Conservation (phyloP, 768 basidiomycete species). For the Xanthoconium stramineum region DNA sequence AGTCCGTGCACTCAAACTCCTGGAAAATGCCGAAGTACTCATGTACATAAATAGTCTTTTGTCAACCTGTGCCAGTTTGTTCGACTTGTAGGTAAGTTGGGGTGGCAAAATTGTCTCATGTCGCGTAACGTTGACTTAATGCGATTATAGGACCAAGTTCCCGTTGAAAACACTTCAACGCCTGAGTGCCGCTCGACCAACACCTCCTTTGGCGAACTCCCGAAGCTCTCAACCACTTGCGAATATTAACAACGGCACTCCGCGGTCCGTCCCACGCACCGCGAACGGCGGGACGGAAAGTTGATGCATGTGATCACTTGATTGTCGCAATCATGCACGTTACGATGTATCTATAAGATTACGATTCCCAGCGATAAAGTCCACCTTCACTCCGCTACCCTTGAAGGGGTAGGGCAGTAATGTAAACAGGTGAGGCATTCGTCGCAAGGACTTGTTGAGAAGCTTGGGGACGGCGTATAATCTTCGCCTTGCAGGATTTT, state of each 20-base stretch:
- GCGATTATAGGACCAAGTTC: constrained; percentile 75
- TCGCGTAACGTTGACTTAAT: background rate
- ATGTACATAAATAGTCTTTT: constrained; percentile 65
- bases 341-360: background rate
- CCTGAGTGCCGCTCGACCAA: constrained; percentile 59
- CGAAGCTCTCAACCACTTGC: constrained; percentile 32
- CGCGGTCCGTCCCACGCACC: constrained; percentile 16
- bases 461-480: constrained; percentile 29
- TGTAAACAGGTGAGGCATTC: constrained; percentile 46
- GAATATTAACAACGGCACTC: constrained; percentile 33
- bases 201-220: constrained; percentile 27
- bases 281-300: constrained; percentile 19
- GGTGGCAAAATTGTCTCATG: background rate
- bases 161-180: constrained; percentile 89
- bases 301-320: constrained; percentile 1
- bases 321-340: background rate
- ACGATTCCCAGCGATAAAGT: background rate
- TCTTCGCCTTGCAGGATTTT: constrained; percentile 30
- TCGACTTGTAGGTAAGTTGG: constrained; percentile 82
- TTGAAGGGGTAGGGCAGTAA: constrained; percentile 49
- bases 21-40: constrained; percentile 1
- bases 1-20: constrained; percentile 51
- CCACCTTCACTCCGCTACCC: constrained; percentile 6
- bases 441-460: constrained; percentile 1
- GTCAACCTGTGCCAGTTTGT: constrained; percentile 89